These are phyloP conservation scores for Hamamelis virginiana DNA, from an alignment of 164 flowering plant genomes.

Conservation along the genomic window DNA sequence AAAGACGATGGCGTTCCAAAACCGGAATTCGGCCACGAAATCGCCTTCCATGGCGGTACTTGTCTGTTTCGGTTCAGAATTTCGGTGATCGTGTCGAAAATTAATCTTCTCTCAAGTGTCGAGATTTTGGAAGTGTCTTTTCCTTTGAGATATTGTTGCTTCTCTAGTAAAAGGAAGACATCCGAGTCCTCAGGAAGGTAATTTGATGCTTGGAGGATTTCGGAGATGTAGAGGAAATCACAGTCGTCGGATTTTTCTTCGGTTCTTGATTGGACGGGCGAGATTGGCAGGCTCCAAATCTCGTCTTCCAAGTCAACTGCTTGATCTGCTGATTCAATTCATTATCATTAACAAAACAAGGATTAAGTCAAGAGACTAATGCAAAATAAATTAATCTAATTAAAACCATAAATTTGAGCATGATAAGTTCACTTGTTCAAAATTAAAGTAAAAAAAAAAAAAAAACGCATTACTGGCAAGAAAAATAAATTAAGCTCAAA, in stretches of 20 bases:
- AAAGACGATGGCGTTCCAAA: slow-evolving; percentile 19
- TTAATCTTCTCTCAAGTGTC: slow-evolving; percentile 57
- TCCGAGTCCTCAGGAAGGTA: slow-evolving; percentile 53
- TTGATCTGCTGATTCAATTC: slow-evolving; percentile 29
- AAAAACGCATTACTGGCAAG: too few relatives aligned
- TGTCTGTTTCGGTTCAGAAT: slow-evolving; percentile 49
- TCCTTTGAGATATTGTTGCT: slow-evolving; percentile 49
- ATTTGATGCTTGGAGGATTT: slow-evolving; percentile 52
- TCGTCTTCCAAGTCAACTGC: slow-evolving; percentile 47
- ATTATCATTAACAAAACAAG: background rate
- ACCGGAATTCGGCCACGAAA: slow-evolving; percentile 8
- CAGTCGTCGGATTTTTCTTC: slow-evolving; percentile 34
- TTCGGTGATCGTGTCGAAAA: slow-evolving; percentile 68
- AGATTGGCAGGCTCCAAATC: slow-evolving; percentile 29
- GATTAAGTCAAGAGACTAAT: background rate
- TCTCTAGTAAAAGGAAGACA: slow-evolving; percentile 57
- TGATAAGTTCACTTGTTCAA: too few relatives aligned
- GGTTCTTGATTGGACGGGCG: slow-evolving; percentile 19
- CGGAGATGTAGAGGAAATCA: slow-evolving; percentile 66
- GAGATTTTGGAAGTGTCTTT: slow-evolving; percentile 43
- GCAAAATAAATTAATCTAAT: background rate
- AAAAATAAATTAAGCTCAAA: too few relatives aligned
- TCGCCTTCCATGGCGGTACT: slow-evolving; percentile 62
- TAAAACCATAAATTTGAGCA: too few relatives aligned
- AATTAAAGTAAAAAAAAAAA: too few relatives aligned